Base-by-base conservation (phyloP, 192 early-diverging fungal species). In the Backusella morwellensis region DNA sequence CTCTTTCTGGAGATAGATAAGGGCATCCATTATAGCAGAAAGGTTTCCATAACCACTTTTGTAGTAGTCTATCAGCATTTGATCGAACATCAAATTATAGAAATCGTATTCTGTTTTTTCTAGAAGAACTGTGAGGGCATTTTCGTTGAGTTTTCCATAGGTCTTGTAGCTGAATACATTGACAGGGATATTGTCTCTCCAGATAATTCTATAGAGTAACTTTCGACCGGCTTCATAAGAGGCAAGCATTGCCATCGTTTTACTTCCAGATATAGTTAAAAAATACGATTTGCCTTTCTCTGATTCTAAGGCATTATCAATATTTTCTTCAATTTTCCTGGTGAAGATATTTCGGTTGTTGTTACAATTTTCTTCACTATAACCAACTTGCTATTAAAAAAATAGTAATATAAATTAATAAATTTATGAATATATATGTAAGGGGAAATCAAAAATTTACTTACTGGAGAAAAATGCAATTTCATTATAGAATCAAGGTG, bases 221-320 rank as follows among this genome's bases (percentile, higher is more conserved):
- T 47, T 32, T 17, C 41, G 23, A 7, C 70, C 70, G 3, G 32
- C 15, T 50, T 12, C 0, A 50, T 17, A 47, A 29, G 11, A 72
- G 14, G 41, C 70, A 32, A 72, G 41, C 42, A 34, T 50, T 4
- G 40, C 70, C 15, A 72, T 15, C 1, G 70, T 47, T 72, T 32
- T 44, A 17, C 70, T 72, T 47, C 70, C 70, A 17, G 70, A 72
- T 17, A 50, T 14, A 2, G 70, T 72, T 32, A 29, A 44, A 50
- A 72, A 72, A 41, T 47, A 72, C 3, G 3, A 12, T 23, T 12
- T 14, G 9, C 56, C 21, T 1, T 29, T 63, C 12, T 63, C 23
- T 63, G 56, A 26, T 9, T 29, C 0, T 72, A 63, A 63, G 11
- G 26, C 23, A 3, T 8, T 4, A 4, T 26, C 7, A 3, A 63